These are phyloP conservation scores for Neocucurbitaria cava DNA, from an alignment of 2,329 filamentous ascomycete genomes.

Conservation along the genomic window DNA sequence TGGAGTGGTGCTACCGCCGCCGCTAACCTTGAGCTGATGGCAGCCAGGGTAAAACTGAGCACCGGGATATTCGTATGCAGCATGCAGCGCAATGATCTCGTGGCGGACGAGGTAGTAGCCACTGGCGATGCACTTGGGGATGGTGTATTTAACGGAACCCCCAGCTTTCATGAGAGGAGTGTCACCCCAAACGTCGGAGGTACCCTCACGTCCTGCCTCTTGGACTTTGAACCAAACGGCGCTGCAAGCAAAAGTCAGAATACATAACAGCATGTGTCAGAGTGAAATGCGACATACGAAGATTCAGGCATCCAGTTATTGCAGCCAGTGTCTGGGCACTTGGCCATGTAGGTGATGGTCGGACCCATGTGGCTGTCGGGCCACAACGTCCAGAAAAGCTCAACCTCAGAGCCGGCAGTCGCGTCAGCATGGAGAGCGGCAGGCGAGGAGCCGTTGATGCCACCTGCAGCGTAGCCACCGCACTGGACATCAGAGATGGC, in stretches of 20 bases:
- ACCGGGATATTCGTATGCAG: constrained; percentile 57
- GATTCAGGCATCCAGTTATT: constrained; percentile 58
- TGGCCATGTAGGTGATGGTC: constrained; percentile 66
- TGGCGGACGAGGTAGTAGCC: constrained; percentile 67
- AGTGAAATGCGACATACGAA: constrained; percentile 36
- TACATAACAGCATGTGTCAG: background rate
- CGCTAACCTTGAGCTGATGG: constrained; percentile 64
- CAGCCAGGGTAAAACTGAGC: constrained; percentile 66
- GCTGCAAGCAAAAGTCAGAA: constrained; percentile 24
- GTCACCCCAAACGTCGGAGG: constrained; percentile 58
- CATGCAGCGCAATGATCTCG: constrained; percentile 64
- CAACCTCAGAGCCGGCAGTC: constrained; percentile 61
- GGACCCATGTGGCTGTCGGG: constrained; percentile 61
- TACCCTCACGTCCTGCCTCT: constrained; percentile 59
- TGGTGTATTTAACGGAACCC: constrained; percentile 59
- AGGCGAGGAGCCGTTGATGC: constrained; percentile 58
- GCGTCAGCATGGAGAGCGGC: constrained; percentile 62
- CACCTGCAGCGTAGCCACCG: constrained; percentile 60
- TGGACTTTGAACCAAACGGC: constrained; percentile 66
- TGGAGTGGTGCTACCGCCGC: constrained; percentile 55
- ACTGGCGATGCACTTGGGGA: constrained; percentile 59
- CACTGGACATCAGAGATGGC: constrained; percentile 64
- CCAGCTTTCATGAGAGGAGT: constrained; percentile 54
- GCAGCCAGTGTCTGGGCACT: constrained; percentile 61
- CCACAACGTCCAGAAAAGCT: constrained; percentile 63